These are phyloP conservation scores for Volvox reticuliferus DNA, from an alignment of 139 green algal species.

Conservation along the genomic window DNA sequence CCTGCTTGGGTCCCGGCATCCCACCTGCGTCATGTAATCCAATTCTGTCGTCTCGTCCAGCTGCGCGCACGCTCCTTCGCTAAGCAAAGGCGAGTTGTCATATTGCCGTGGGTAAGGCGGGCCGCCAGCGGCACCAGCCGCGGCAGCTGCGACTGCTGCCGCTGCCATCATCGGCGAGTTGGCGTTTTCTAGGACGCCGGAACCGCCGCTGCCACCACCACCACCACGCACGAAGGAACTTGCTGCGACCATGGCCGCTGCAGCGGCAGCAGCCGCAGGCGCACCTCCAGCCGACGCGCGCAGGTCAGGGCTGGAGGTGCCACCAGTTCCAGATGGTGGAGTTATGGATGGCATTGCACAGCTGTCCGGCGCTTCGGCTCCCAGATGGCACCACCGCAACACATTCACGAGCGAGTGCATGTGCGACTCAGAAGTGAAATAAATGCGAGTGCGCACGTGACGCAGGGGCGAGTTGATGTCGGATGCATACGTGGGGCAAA, in stretches of 20 bases:
- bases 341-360: neutral
- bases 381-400: conserved; percentile 84
- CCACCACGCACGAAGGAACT: neutral
- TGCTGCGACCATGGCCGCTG: neutral
- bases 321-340: conserved; percentile 34
- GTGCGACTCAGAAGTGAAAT: conserved; percentile 97
- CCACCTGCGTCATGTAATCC: conserved; percentile 95
- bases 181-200: neutral
- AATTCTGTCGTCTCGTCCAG: conserved; percentile 83
- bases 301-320: conserved; percentile 32
- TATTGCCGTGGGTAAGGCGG: neutral
- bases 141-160: neutral
- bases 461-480: conserved; percentile 95
- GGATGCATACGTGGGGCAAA: conserved; percentile 91
- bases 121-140: neutral
- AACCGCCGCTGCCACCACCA: neutral
- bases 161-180: neutral
- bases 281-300: conserved; percentile 19
- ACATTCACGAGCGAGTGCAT: conserved; percentile 97
- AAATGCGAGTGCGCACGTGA: conserved; percentile 98
- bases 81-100: conserved; percentile 52
- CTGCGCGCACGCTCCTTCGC: conserved; percentile 55
- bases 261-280: neutral
- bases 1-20: neutral
- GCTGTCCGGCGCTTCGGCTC: neutral